These are phyloP conservation scores for Aspergillus steynii DNA, from an alignment of 495 filamentous ascomycete species.

Conservation along the genomic window DNA sequence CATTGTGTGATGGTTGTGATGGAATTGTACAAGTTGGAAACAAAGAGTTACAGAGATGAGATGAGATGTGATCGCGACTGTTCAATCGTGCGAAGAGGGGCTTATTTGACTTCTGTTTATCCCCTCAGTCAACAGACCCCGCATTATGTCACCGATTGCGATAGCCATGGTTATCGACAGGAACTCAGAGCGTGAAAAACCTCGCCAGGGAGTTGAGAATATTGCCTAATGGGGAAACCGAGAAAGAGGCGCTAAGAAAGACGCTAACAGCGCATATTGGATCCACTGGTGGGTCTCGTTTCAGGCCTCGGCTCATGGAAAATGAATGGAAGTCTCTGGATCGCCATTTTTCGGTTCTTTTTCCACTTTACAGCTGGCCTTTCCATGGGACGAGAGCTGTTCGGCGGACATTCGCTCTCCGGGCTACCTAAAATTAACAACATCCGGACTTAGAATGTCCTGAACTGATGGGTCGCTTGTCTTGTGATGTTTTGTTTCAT, in stretches of 20 bases:
- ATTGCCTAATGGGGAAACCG: conserved; percentile 7
- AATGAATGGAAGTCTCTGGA: background rate
- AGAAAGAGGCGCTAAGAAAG: background rate
- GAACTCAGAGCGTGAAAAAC: background rate
- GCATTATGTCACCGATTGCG: background rate
- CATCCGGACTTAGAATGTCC: no score
- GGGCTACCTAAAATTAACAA: no score
- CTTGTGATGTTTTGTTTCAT: no score
- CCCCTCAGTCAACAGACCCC: background rate
- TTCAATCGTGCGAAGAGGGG: background rate
- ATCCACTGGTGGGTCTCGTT: background rate
- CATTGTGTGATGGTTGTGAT: background rate
- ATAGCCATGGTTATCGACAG: background rate
- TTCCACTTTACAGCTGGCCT: no score
- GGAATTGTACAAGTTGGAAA: background rate
- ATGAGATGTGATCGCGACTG: no score
- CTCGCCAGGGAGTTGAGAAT: background rate
- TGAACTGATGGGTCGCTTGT: no score
- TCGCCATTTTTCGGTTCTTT: background rate
- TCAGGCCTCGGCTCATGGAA: background rate
- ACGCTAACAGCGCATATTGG: background rate
- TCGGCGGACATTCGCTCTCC: no score
- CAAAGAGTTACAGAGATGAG: background rate
- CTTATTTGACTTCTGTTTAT: background rate
- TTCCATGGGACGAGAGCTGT: no score